phyloP scores from a whole-genome alignment of 1,139 yeast genomes.

The Casaregolazyma suthepensis region DNA sequence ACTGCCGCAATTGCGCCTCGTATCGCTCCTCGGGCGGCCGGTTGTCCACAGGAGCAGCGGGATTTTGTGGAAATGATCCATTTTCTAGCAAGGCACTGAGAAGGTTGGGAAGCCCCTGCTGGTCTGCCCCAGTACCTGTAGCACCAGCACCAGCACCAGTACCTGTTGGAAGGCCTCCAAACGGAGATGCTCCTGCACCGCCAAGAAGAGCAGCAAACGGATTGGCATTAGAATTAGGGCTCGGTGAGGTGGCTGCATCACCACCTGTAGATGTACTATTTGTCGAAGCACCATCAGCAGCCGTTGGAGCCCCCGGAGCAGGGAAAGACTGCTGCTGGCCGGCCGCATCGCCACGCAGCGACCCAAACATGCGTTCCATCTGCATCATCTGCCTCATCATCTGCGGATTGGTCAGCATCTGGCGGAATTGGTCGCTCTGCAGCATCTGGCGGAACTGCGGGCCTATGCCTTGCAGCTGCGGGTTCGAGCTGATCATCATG shows the following conservation, averaged over 20 bases:
- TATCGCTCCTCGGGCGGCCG: conserved; percentile 96
- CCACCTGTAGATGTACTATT: conserved; percentile 15
- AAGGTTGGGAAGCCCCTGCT: conserved; percentile 17
- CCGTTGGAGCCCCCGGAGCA: conserved; percentile 40
- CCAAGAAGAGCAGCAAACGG: conserved; percentile 28
- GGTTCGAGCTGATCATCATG: conserved; percentile 72
- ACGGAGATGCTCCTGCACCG: conserved; percentile 17
- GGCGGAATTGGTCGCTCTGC: conserved; percentile 77
- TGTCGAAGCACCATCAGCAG: conserved; percentile 15
- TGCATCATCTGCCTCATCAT: conserved; percentile 71
- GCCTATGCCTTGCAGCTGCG: conserved; percentile 75
- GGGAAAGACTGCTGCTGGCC: conserved; percentile 35
- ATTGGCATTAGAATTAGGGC: conserved; percentile 17
- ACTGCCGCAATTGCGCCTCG: conserved; percentile 82
- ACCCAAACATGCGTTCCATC: conserved; percentile 46
- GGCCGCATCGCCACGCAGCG: conserved; percentile 10
- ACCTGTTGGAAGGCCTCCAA: conserved; percentile 17
- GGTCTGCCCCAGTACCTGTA: conserved; percentile 6
- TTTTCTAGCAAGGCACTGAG: conserved; percentile 20
- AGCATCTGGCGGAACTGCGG: conserved; percentile 84
- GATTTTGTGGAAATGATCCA: conserved; percentile 9
- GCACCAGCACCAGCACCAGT: conserved; percentile 17
- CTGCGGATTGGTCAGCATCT: conserved; percentile 52
- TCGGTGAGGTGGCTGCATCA: conserved; percentile 4
- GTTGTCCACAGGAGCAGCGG: conserved; percentile 49